Base-by-base conservation (phyloP, 1,284 basidiomycete genomes). In the Rhodotorula sp. region DNA sequence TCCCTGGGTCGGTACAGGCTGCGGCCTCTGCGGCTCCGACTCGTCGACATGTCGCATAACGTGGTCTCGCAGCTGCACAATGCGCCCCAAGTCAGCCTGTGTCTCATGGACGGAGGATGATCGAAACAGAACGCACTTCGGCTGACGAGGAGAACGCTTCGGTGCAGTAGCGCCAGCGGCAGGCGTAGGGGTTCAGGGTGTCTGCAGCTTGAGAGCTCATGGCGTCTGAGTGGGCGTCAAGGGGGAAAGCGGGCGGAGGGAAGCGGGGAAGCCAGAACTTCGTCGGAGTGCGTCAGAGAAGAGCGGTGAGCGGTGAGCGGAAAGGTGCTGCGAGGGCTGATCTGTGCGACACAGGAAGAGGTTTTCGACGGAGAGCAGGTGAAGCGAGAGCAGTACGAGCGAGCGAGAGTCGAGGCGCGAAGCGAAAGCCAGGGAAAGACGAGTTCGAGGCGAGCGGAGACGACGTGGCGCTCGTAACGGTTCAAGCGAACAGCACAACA, bases 91-190 rank as follows among this genome's bases (percentile, higher is more conserved):
- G 26, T 44, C 8, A n/a, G 51, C n/a, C 11, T 52, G 15, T 28
- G n/a, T 28, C 50, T 13, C 16, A n/a, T n/a, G 50, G n/a, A n/a
- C 24, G 24, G 26, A 28, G 50, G 22, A 28, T 11, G 10, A 11
- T 51, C 50, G 50, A 51, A 51, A 51, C 13, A 16, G 24, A 9
- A 51, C 48, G 22, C 22, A 51, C 48, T 51, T 51, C 26, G 3
- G n/a, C 51, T 4, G 18, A 8, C 2, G 51, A 30, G 2, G 60
- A 22, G 26, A 61, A 51, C 7, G 30, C 40, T 3, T 30, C 60
- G 28, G 60, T 61, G 37, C 60, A 61, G 60, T 53, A 61, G 16
- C 40, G 51, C 60, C 60, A 61, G 22, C 51, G 22, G 51, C 60
- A 61, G 8, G 51, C 28, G 50, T 53, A 51, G 40, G 40, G 40